Conservation (phyloP, 2,329 filamentous ascomycete species). For the Atkinsonella hypoxylon region DNA sequence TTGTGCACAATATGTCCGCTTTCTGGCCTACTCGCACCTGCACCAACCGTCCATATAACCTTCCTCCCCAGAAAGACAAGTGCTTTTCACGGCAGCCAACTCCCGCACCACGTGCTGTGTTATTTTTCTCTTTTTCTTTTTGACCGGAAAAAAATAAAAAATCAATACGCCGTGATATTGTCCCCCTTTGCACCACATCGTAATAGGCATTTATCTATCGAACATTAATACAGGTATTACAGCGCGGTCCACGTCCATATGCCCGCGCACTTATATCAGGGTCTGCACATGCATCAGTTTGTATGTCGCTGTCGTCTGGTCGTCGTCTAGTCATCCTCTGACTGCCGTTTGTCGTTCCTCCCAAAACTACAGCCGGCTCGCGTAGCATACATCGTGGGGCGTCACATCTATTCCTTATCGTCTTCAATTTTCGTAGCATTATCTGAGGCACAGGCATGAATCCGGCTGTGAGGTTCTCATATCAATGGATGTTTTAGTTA, state of each 20-base stretch:
- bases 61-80: neutral
- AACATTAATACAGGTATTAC: slow-evolving; percentile 28
- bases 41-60: neutral
- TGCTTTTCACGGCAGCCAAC: slow-evolving; percentile 4
- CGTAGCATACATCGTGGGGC: neutral
- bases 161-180: slow-evolving; percentile 12
- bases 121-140: too few species aligned
- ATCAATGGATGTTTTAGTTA: neutral
- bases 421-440: neutral
- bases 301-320: neutral
- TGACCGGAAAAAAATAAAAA: neutral
- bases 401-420: slow-evolving; percentile 10
- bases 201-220: slow-evolving; percentile 18
- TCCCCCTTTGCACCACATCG: slow-evolving; percentile 10
- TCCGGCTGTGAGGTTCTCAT: neutral
- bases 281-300: neutral
- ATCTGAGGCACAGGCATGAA: neutral
- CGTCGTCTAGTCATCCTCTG: too few species aligned
- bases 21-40: neutral
- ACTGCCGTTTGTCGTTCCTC: slow-evolving; percentile 11
- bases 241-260: slow-evolving; percentile 11
- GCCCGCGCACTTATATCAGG: neutral
- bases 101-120: slow-evolving; percentile 7
- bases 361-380: slow-evolving; percentile 12
- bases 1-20: slow-evolving; percentile 2